Evolutionary conservation across 495 filamentous ascomycete genomes (phyloP).

Genomic region (Aspergillus ellipticus): DNA sequence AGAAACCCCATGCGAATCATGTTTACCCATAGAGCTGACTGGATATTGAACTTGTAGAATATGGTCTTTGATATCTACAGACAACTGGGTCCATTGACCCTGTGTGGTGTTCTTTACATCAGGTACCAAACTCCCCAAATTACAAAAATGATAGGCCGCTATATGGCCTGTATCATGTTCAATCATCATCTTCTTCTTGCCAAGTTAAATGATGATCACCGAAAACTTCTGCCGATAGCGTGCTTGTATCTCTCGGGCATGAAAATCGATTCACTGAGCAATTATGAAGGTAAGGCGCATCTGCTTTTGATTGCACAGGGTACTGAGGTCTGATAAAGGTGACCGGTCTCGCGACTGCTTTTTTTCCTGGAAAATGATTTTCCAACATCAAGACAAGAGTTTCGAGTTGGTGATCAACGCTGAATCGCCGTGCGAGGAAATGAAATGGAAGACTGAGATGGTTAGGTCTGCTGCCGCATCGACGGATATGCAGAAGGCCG

Average conservation of each 20-base stretch:
- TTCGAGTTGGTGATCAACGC: constrained; percentile 88
- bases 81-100: constrained; percentile 72
- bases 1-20: not conserved
- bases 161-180: constrained; percentile 86
- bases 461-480: constrained; percentile 29
- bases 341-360: constrained; percentile 80
- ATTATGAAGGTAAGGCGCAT: constrained; percentile 69
- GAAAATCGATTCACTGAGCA: constrained; percentile 72
- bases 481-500: constrained; percentile 20
- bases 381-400: constrained; percentile 69
- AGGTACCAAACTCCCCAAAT: constrained; percentile 70
- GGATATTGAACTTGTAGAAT: constrained; percentile 18
- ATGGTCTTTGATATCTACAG: constrained; percentile 54
- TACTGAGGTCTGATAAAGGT: constrained; percentile 44
- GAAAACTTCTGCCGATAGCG: constrained; percentile 68
- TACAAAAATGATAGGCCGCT: constrained; percentile 59
- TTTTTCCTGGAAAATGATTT: constrained; percentile 91
- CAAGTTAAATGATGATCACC: constrained; percentile 53
- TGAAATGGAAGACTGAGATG: constrained; percentile 60
- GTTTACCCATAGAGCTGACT: not conserved
- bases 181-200: constrained; percentile 77
- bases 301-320: not conserved
- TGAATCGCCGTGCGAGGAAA: constrained; percentile 77
- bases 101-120: constrained; percentile 85
- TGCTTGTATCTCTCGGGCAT: constrained; percentile 67